Conservation (phyloP, 345 rosid genomes). For the Melaleuca quinquenervia region DNA sequence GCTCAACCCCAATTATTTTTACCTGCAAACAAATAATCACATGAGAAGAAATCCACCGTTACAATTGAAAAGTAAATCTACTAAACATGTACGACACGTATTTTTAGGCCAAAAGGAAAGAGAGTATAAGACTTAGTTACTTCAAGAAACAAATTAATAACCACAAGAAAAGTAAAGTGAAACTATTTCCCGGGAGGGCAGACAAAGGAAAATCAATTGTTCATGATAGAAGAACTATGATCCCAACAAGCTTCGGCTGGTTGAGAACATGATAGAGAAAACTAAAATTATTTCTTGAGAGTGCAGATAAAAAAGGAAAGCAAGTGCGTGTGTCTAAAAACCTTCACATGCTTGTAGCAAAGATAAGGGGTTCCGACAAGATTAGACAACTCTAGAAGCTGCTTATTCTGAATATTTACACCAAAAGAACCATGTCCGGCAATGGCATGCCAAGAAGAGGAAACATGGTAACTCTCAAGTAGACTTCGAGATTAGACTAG, state of each 20-base stretch:
- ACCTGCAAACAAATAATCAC: conserved; percentile 32
- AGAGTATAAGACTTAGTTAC: neutral
- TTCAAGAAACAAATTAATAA: neutral
- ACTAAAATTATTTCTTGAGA: neutral
- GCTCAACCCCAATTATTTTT: conserved; percentile 94
- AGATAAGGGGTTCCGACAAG: neutral
- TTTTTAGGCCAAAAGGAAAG: neutral
- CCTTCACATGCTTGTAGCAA: neutral
- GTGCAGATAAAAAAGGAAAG: neutral
- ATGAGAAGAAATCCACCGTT: neutral
- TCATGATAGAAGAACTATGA: neutral
- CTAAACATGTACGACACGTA: neutral
- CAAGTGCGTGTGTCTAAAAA: neutral
- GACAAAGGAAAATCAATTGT: neutral
- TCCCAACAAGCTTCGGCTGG: neutral
- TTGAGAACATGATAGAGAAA: neutral
- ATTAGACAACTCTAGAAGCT: neutral
- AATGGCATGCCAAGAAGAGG: neutral
- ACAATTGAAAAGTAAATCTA: neutral
- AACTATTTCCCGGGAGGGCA: neutral
- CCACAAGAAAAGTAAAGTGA: neutral
- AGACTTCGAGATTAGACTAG: neutral
- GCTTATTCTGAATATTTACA: neutral
- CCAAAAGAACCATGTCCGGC: neutral
- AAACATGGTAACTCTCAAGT: neutral